These are phyloP conservation scores for Rhodosorus marinus DNA, from an alignment of 23 red algal species.

Conservation along the genomic window DNA sequence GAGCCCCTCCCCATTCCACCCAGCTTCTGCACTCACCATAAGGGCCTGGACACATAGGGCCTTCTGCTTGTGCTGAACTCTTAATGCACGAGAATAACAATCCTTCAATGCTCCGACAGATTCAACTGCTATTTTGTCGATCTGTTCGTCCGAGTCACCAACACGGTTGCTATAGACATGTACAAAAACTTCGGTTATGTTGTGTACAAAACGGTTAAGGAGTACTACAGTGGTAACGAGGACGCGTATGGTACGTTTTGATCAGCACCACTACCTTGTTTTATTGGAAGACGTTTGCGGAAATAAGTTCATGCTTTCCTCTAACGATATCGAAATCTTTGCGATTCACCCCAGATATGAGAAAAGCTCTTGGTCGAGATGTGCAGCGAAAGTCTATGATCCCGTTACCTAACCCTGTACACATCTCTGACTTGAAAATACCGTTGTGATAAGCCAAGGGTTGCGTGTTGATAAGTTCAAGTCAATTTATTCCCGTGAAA, in stretches of 20 bases:
- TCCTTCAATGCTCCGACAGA: too few species aligned
- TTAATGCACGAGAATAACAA: too few species aligned
- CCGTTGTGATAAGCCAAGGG: too few species aligned
- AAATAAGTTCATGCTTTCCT: too few species aligned
- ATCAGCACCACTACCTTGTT: too few species aligned
- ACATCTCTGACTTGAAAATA: too few species aligned
- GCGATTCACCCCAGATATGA: slow-evolving; percentile 59
- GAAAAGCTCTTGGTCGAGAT: slow-evolving; percentile 23
- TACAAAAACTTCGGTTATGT: slow-evolving; percentile 70
- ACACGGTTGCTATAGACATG: slow-evolving; percentile 65
- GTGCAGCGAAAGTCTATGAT: neutral
- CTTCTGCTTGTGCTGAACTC: neutral
- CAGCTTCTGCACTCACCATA: too few species aligned
- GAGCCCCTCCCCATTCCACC: too few species aligned
- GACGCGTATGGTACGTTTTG: slow-evolving; percentile 19
- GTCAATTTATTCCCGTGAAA: too few species aligned
- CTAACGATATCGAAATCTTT: too few species aligned
- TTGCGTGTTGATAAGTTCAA: too few species aligned
- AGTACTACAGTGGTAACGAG: slow-evolving; percentile 64
- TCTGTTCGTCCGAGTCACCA: slow-evolving; percentile 54
- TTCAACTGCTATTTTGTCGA: slow-evolving; percentile 68
- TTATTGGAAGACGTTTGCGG: too few species aligned
- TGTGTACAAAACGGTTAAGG: slow-evolving; percentile 47
- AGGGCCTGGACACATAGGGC: neutral
- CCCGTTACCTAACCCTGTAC: neutral